phyloP scores from a whole-genome alignment of 2,329 filamentous ascomycete genomes.

The Thyridium curvatum region DNA sequence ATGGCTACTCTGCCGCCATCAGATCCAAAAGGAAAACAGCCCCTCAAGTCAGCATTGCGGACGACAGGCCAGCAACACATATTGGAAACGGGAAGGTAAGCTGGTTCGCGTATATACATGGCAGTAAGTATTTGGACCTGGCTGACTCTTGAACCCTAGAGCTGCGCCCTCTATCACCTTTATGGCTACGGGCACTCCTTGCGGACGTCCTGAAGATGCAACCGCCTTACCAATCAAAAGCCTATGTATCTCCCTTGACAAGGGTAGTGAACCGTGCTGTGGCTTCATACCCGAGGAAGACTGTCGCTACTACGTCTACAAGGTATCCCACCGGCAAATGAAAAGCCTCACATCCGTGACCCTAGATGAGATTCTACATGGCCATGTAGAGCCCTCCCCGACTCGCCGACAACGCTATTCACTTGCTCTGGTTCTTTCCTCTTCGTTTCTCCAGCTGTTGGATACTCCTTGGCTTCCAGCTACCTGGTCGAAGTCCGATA shows the following conservation, averaged over 20 bases:
- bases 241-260: constrained; percentile 7
- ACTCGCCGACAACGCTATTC: constrained; percentile 13
- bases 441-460: constrained; percentile 18
- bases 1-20: too few relatives aligned
- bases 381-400: constrained; percentile 3
- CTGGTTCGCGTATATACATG: too few relatives aligned
- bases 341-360: constrained; percentile 4
- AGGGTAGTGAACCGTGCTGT: constrained; percentile 3
- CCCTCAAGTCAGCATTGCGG: not conserved
- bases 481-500: constrained; percentile 9
- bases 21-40: not conserved
- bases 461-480: constrained; percentile 15
- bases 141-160: too few relatives aligned
- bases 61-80: too few relatives aligned
- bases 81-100: too few relatives aligned
- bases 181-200: too few relatives aligned
- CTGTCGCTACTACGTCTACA: constrained; percentile 11
- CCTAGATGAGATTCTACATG: constrained; percentile 10
- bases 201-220: too few relatives aligned
- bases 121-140: too few relatives aligned
- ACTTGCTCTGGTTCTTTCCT: constrained; percentile 15
- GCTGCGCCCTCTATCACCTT: not conserved
- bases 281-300: constrained; percentile 12
- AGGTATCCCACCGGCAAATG: not conserved
- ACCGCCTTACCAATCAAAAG: too few relatives aligned